Conservation (phyloP, 768 basidiomycete genomes). For the Kwoniella heveanensis region DNA sequence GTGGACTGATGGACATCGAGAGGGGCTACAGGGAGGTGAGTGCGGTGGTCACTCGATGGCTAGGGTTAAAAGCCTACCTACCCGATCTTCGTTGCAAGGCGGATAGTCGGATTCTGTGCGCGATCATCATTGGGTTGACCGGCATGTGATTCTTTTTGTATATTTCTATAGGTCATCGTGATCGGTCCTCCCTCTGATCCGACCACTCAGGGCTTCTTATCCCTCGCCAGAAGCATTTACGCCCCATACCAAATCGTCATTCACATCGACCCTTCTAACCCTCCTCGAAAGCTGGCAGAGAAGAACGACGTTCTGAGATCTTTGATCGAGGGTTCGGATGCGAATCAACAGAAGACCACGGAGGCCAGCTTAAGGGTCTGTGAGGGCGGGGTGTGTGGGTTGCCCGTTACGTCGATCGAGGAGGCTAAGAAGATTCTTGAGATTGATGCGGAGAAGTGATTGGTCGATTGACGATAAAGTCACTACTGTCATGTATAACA, state of each 20-base stretch:
- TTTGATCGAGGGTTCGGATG: conserved; percentile 29
- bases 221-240: conserved; percentile 65
- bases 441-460: too few relatives aligned
- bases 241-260: conserved; percentile 70
- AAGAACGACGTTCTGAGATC: conserved; percentile 37
- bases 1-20: conserved; percentile 43
- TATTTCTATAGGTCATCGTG: conserved; percentile 33
- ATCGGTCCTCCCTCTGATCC: conserved; percentile 27
- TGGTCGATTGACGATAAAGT: too few relatives aligned
- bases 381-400: conserved; percentile 39
- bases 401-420: conserved; percentile 36
- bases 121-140: not conserved
- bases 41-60: too few relatives aligned
- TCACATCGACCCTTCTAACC: conserved; percentile 58
- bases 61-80: too few relatives aligned
- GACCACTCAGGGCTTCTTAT: conserved; percentile 67
- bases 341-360: too few relatives aligned
- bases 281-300: conserved; percentile 28
- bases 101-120: too few relatives aligned
- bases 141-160: not conserved
- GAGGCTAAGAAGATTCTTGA: conserved; percentile 25
- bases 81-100: too few relatives aligned
- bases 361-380: conserved; percentile 38
- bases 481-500: too few relatives aligned
- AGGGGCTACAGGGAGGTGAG: conserved; percentile 44